These are phyloP conservation scores for Coccomyxa sp. DNA, from an alignment of 139 green algal species.

Conservation along the genomic window DNA sequence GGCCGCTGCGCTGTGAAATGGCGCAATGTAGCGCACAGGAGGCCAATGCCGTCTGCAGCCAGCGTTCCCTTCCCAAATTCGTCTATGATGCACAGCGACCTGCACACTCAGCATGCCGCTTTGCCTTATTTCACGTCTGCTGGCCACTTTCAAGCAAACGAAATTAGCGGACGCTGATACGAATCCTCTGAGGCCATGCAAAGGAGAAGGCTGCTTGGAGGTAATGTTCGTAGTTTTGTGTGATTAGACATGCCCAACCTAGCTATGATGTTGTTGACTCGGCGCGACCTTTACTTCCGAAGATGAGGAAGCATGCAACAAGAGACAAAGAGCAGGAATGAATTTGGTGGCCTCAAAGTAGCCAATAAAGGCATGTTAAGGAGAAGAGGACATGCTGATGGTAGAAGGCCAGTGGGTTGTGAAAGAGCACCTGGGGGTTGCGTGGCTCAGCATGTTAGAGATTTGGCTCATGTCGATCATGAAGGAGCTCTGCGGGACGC, in stretches of 20 bases:
- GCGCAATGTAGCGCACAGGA: conserved; percentile 58
- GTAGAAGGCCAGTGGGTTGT: background rate
- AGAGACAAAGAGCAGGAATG: too few relatives aligned
- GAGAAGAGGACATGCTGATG: too few relatives aligned
- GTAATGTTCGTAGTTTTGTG: too few relatives aligned
- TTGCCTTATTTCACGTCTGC: too few relatives aligned
- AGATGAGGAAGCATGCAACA: too few relatives aligned
- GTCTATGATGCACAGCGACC: conserved; percentile 85
- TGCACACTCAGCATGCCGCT: conserved; percentile 2
- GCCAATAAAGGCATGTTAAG: too few relatives aligned
- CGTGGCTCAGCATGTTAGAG: conserved; percentile 61
- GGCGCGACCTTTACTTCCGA: too few relatives aligned
- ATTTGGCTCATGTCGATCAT: conserved; percentile 79
- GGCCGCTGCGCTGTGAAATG: conserved; percentile 27
- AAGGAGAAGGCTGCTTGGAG: background rate
- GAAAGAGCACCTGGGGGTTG: conserved; percentile 33
- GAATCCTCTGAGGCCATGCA: background rate
- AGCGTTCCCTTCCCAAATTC: conserved; percentile 96
- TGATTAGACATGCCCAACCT: too few relatives aligned
- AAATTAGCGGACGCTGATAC: too few relatives aligned
- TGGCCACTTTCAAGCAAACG: too few relatives aligned
- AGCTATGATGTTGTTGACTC: too few relatives aligned
- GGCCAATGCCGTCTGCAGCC: conserved; percentile 69
- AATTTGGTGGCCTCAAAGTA: too few relatives aligned
- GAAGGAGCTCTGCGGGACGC: conserved; percentile 60